A percentile compares a stretch with the other conserved stretches of the same genome.
Evolutionary conservation across 208 protist genomes (phyloP).

Genomic region (Tritrichomonas foetus): DNA sequence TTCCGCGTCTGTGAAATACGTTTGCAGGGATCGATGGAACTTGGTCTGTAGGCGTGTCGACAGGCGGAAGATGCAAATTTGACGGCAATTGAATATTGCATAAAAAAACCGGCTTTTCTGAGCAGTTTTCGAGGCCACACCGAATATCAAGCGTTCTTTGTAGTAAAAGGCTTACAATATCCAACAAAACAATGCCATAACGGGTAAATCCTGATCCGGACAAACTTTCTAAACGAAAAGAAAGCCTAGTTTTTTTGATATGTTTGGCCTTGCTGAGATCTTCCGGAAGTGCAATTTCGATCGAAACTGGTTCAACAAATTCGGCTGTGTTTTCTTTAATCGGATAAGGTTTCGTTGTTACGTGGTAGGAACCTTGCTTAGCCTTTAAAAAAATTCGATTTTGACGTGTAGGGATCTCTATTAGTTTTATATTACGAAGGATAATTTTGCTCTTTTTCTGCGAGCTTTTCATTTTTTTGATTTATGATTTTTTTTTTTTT

Average conservation of each 20-base stretch:
- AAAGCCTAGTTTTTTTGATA: background rate
- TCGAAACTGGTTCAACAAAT: background rate
- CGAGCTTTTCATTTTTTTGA: too few relatives aligned
- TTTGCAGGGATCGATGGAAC: too few relatives aligned
- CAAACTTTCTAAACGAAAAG: background rate
- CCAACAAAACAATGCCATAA: background rate
- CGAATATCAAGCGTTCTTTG: too few relatives aligned
- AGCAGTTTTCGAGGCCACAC: too few relatives aligned
- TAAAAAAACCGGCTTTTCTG: too few relatives aligned
- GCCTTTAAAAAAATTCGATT: background rate
- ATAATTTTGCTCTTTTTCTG: background rate
- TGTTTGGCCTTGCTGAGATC: too few relatives aligned
- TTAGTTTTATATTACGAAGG: background rate
- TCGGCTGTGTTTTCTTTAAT: background rate
- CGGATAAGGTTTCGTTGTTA: background rate
- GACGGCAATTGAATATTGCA: too few relatives aligned
- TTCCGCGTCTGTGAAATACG: too few relatives aligned
- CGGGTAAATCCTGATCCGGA: background rate
- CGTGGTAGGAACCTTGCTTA: background rate
- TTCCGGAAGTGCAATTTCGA: too few relatives aligned
- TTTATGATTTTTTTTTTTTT: too few relatives aligned
- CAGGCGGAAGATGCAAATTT: too few relatives aligned
- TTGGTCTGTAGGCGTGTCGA: too few relatives aligned
- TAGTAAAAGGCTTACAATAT: background rate
- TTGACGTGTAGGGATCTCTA: background rate